Evolutionary conservation across 768 basidiomycete species (phyloP).

Genomic region (Calocybe cyanea): DNA sequence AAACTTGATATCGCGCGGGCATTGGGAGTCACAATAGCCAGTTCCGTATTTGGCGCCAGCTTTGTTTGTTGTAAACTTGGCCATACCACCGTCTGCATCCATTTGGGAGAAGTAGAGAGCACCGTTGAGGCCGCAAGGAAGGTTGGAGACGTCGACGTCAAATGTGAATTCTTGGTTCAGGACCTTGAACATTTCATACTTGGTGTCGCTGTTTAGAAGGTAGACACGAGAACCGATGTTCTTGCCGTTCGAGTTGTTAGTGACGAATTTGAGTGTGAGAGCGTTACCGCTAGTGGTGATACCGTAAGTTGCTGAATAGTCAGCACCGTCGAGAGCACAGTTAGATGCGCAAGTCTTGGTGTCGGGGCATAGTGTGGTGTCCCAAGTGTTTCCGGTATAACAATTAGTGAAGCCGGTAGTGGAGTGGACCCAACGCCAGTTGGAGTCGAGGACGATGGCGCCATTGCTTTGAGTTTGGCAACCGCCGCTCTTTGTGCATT

Average conservation of each 20-base stretch:
- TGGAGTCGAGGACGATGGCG: slow-evolving; percentile 46
- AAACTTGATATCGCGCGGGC: slow-evolving; percentile 59
- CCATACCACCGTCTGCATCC: slow-evolving; percentile 52
- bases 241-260: slow-evolving; percentile 25
- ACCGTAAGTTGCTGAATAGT: slow-evolving; percentile 47
- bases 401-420: slow-evolving; percentile 33
- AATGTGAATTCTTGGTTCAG: neutral
- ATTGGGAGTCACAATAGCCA: slow-evolving; percentile 64
- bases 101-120: slow-evolving; percentile 60
- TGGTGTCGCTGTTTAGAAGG: neutral
- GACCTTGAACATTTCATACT: neutral
- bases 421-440: slow-evolving; percentile 47
- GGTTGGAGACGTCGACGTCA: slow-evolving; percentile 11
- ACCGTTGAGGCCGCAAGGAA: slow-evolving; percentile 58
- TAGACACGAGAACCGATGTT: slow-evolving; percentile 29
- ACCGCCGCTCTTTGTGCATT: slow-evolving; percentile 38
- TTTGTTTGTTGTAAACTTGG: slow-evolving; percentile 48
- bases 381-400: slow-evolving; percentile 53
- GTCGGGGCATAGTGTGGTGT: slow-evolving; percentile 45
- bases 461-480: slow-evolving; percentile 33
- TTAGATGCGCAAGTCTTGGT: slow-evolving; percentile 39
- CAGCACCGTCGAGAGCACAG: slow-evolving; percentile 40
- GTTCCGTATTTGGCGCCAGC: slow-evolving; percentile 53
- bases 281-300: slow-evolving; percentile 42
- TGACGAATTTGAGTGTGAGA: slow-evolving; percentile 47